phyloP scores from a whole-genome alignment of 1,284 basidiomycete genomes.

The Filobasidium uniguttulatum region DNA sequence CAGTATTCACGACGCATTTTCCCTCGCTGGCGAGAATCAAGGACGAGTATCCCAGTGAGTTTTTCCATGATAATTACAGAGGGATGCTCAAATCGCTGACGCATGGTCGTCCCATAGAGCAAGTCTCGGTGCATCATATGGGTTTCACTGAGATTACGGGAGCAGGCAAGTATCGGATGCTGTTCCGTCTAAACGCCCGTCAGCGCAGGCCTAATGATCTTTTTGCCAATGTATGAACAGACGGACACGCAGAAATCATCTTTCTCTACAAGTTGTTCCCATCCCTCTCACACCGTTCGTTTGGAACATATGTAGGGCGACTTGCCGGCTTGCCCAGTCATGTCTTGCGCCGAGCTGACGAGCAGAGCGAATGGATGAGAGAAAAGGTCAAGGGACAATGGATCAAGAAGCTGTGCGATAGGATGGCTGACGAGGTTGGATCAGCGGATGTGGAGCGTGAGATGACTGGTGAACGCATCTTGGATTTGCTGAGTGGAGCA shows the following conservation, averaged over 20 bases:
- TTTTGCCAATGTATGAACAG: slow-evolving; percentile 43
- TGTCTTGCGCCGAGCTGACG: slow-evolving; percentile 49
- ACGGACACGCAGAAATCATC: slow-evolving; percentile 61
- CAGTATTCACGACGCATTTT: slow-evolving; percentile 86
- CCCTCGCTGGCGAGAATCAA: slow-evolving; percentile 39
- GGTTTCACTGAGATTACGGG: slow-evolving; percentile 45
- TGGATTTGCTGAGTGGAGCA: too few relatives aligned
- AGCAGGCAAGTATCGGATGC: not conserved
- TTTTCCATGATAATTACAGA: not conserved
- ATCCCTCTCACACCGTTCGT: slow-evolving; percentile 66
- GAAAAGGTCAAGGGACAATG: not conserved
- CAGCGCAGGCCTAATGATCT: too few relatives aligned
- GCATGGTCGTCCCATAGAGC: not conserved
- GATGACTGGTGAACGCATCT: too few relatives aligned
- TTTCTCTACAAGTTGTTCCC: slow-evolving; percentile 64
- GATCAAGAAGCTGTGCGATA: not conserved
- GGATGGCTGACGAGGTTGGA: too few relatives aligned
- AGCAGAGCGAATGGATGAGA: slow-evolving; percentile 11
- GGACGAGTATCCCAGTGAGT: not conserved
- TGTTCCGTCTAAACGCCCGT: too few relatives aligned
- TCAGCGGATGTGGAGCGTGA: too few relatives aligned
- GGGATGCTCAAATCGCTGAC: not conserved
- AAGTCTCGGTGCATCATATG: slow-evolving; percentile 50
- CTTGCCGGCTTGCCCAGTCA: slow-evolving; percentile 63
- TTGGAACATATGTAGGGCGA: slow-evolving; percentile 54